Evolutionary conservation across 2,329 filamentous ascomycete genomes (phyloP), one percentile per base, ranked within the genome.

Genomic region (Shiraia sp.): DNA sequence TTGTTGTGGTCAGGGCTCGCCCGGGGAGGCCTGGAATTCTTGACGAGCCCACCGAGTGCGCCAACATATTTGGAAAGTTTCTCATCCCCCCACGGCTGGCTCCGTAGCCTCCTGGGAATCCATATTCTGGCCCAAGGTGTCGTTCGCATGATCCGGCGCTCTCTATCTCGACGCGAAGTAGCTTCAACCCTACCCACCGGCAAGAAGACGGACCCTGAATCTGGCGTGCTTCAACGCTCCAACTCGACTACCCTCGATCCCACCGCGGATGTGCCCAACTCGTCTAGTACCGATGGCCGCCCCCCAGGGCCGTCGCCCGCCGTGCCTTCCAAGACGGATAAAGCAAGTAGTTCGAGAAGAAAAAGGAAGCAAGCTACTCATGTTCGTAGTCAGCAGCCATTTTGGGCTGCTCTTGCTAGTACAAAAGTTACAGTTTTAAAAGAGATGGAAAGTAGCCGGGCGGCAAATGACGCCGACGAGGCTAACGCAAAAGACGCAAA

Each of bases 371-470:
- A 95, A 72, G 92, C 88, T 64, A 90, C 90, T 44, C 88, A 93
- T 70, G 90, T 95, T 55, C 81, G 91, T 69, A 88, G 90, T 67
- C 85, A 90, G 64, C 91, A 96, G 72, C 91, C 91, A 34, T 81
- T 96, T 53, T 96, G 91, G 91, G 90, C 91, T 51, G 91, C 91
- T 33, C 81, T 96, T 57, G 91, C 91, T 36, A 96, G 90, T 73
- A 96, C 91, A 64, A 96, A 96, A 78, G 91, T 96, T 66, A 92
- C 93, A 59, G 90, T 96, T 72, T 85, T 95, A 64, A 93, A 95
- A 74, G 91, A 71, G 75, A 80, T 77, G 68, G 76, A 79, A 72
- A 81, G 95, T 66, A 92, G 88, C 53, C 84, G 88, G 66, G 83
- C 85, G 43, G 80, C 86, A 46, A 81, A 82, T 40, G 87, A 90